Evolutionary conservation across 2,329 filamentous ascomycete genomes (phyloP).

Genomic region (Tetracladium maxilliforme): DNA sequence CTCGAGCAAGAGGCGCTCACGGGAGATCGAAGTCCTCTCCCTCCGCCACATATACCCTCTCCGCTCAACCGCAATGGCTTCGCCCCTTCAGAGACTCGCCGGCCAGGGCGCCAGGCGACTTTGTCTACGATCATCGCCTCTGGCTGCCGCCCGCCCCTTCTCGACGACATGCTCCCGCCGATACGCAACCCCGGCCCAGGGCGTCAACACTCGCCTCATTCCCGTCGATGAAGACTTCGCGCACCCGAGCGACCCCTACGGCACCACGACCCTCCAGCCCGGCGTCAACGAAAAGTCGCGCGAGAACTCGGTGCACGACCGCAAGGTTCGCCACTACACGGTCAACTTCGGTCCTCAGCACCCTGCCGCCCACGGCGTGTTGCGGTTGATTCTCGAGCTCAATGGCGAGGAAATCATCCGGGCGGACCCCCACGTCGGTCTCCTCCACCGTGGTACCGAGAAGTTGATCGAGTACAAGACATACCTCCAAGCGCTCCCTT

Average conservation of each 20-base stretch:
- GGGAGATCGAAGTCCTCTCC: neutral
- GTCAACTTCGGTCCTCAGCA: slow-evolving; percentile 99
- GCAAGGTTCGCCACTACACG: slow-evolving; percentile 97
- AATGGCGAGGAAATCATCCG: slow-evolving; percentile 96
- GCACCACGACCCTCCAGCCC: slow-evolving; percentile 10
- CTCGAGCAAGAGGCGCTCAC: no score
- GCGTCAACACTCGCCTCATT: slow-evolving; percentile 45
- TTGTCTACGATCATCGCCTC: slow-evolving; percentile 28
- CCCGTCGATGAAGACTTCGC: slow-evolving; percentile 51
- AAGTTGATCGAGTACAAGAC: slow-evolving; percentile 99
- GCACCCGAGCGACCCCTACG: slow-evolving; percentile 28
- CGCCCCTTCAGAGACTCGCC: slow-evolving; percentile 34
- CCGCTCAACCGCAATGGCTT: slow-evolving; percentile 1
- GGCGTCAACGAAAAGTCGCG: slow-evolving; percentile 24
- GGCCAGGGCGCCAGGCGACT: slow-evolving; percentile 56
- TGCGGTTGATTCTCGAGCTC: slow-evolving; percentile 92
- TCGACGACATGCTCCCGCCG: slow-evolving; percentile 48
- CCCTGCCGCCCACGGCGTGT: slow-evolving; percentile 93
- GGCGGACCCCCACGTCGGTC: slow-evolving; percentile 88
- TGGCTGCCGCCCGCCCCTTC: slow-evolving; percentile 39
- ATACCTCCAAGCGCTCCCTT: slow-evolving; percentile 92
- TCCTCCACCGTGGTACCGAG: slow-evolving; percentile 93
- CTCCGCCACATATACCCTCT: neutral
- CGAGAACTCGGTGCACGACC: slow-evolving; percentile 31
- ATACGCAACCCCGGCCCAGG: slow-evolving; percentile 43